Evolutionary conservation across 2,329 filamentous ascomycete genomes (phyloP).

Genomic region (Mycosphaerella arachidis): DNA sequence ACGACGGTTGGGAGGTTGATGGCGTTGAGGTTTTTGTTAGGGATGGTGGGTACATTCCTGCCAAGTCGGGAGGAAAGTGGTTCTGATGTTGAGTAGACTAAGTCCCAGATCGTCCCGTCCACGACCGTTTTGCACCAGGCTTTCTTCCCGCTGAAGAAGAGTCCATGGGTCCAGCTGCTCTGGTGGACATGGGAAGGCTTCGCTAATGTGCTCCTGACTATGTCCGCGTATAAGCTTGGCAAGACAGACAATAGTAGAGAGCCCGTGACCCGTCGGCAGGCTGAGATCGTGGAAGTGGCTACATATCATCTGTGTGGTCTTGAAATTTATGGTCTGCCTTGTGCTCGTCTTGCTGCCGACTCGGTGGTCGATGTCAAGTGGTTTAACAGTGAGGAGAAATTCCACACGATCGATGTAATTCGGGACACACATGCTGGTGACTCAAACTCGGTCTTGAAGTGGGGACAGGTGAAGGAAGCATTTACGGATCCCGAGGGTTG

Average conservation of each 20-base stretch:
- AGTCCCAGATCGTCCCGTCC: conserved; percentile 1
- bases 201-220: conserved; percentile 1
- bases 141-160: conserved; percentile 1
- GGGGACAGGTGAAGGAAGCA: conserved; percentile 51
- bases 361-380: conserved; percentile 49
- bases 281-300: conserved; percentile 10
- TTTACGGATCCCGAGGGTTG: conserved; percentile 50
- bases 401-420: conserved; percentile 51
- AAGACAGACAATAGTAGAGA: neutral
- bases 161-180: conserved; percentile 1
- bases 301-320: conserved; percentile 49
- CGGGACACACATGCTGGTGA: conserved; percentile 55
- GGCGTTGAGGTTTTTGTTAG: neutral
- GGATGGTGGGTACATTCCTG: neutral
- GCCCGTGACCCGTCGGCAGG: neutral
- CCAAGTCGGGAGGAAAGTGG: too few relatives aligned
- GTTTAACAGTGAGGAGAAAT: conserved; percentile 47
- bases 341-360: conserved; percentile 56
- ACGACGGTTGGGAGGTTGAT: conserved; percentile 1
- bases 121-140: conserved; percentile 1
- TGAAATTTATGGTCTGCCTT: conserved; percentile 51
- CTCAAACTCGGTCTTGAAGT: conserved; percentile 53
- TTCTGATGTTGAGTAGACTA: neutral
- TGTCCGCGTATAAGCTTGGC: neutral
- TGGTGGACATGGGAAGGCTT: neutral